These are phyloP conservation scores for Babesia sp. DNA, from an alignment of 169 alveolate species.

Conservation along the genomic window DNA sequence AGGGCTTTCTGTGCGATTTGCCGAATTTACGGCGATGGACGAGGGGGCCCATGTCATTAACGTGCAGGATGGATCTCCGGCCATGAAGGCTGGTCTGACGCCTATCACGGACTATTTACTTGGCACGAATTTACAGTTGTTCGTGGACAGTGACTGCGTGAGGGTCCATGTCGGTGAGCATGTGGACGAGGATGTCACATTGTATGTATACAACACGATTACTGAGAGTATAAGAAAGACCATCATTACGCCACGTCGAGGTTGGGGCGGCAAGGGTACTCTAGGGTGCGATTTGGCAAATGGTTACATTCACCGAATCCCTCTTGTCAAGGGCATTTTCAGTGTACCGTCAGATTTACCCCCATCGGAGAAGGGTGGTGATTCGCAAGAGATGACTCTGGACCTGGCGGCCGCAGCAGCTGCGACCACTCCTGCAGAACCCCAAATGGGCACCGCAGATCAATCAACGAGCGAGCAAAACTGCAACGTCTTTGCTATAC, in stretches of 20 bases:
- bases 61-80: constrained; percentile 69
- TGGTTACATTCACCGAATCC: constrained; percentile 69
- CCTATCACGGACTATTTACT: constrained; percentile 70
- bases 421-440: constrained; percentile 3
- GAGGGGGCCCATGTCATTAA: constrained; percentile 71
- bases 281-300: constrained; percentile 72
- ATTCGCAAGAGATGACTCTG: constrained; percentile 18
- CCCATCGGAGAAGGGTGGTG: background rate
- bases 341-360: constrained; percentile 4
- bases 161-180: constrained; percentile 55
- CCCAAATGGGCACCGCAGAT: background rate
- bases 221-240: constrained; percentile 67
- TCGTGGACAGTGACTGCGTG: constrained; percentile 61
- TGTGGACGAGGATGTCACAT: constrained; percentile 53
- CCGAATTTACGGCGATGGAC: constrained; percentile 67
- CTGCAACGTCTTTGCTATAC: background rate
- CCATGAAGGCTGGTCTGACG: constrained; percentile 63
- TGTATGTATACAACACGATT: constrained; percentile 61
- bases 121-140: constrained; percentile 62
- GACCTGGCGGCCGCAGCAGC: constrained; percentile 39
- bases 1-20: constrained; percentile 72
- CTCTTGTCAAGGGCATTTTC: constrained; percentile 45
- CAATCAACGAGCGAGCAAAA: background rate
- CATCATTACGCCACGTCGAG: constrained; percentile 36
- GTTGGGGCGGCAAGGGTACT: constrained; percentile 74